phyloP scores from a whole-genome alignment of 257 asterid genomes.

The Jaltomata sinuosa region DNA sequence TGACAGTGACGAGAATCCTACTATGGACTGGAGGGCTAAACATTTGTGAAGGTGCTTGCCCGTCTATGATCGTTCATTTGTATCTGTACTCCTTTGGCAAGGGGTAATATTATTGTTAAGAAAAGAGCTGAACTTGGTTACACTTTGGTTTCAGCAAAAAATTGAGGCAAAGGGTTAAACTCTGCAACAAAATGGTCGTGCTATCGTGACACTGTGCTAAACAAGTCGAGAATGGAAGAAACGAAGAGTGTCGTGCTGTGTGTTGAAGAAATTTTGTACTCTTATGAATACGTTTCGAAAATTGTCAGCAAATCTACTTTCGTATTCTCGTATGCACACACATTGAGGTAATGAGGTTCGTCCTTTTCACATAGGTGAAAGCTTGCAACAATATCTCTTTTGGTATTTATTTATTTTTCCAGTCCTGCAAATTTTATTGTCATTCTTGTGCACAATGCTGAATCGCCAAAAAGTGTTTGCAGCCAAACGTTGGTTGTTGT shows the following conservation, averaged over 20 bases:
- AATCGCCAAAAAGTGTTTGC: background rate
- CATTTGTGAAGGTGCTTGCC: slow-evolving; percentile 34
- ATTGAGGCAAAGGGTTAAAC: too few relatives aligned
- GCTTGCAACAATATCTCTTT: background rate
- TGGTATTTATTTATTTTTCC: background rate
- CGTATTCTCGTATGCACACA: background rate
- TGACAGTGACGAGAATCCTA: slow-evolving; percentile 42
- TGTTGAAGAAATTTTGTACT: background rate
- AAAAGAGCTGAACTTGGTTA: background rate
- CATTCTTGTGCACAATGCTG: background rate
- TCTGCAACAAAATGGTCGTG: too few relatives aligned
- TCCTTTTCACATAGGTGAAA: background rate
- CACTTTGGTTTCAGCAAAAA: too few relatives aligned
- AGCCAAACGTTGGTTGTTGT: too few relatives aligned
- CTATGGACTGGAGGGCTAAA: slow-evolving; percentile 93
- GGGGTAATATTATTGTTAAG: background rate
- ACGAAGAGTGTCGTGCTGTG: background rate
- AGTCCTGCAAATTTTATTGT: background rate
- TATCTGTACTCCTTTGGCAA: background rate
- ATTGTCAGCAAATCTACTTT: background rate
- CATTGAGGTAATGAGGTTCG: background rate
- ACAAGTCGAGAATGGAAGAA: background rate
- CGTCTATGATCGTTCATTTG: slow-evolving; percentile 1
- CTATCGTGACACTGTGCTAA: background rate
- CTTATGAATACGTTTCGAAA: background rate